phyloP scores from a whole-genome alignment of 768 basidiomycete species.

The Auriscalpium orientale region DNA sequence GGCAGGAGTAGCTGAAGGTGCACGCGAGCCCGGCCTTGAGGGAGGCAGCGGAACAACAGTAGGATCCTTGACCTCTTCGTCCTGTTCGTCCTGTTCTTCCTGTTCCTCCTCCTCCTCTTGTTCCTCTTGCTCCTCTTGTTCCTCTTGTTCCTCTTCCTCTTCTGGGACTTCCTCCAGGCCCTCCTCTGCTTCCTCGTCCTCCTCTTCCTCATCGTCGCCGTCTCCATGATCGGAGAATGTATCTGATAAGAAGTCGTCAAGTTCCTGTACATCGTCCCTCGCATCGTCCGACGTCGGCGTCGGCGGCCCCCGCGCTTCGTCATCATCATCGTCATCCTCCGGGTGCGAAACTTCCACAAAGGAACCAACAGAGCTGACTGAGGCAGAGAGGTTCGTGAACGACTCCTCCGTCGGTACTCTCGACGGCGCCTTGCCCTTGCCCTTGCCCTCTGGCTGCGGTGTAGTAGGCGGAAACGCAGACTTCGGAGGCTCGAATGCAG shows the following conservation, averaged over 20 bases:
- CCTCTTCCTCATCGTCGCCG: conserved; percentile 16
- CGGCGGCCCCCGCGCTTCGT: conserved; percentile 10
- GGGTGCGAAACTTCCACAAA: conserved; percentile 12
- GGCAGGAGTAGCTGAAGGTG: conserved; percentile 21
- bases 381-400: conserved; percentile 4
- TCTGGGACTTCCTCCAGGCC: conserved; percentile 12
- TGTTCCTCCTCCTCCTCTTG: conserved; percentile 18
- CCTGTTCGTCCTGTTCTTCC: conserved; percentile 27
- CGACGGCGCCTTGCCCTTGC: background rate
- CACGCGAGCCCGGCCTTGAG: conserved; percentile 38
- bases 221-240: conserved; percentile 22
- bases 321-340: conserved; percentile 13
- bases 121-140: conserved; percentile 15
- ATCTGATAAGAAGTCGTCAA: conserved; percentile 19
- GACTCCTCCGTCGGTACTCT: conserved; percentile 6
- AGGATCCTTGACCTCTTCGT: conserved; percentile 12
- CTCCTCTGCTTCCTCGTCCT: conserved; percentile 25
- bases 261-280: conserved; percentile 9
- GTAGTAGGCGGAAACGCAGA: background rate
- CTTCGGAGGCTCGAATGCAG: background rate
- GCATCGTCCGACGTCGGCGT: conserved; percentile 8
- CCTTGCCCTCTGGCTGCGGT: background rate
- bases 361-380: conserved; percentile 3
- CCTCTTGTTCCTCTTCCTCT: conserved; percentile 1
- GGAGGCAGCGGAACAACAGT: conserved; percentile 28